These are phyloP conservation scores for Yarrowia yakushimensis DNA, from an alignment of 805 yeast species.

Conservation along the genomic window DNA sequence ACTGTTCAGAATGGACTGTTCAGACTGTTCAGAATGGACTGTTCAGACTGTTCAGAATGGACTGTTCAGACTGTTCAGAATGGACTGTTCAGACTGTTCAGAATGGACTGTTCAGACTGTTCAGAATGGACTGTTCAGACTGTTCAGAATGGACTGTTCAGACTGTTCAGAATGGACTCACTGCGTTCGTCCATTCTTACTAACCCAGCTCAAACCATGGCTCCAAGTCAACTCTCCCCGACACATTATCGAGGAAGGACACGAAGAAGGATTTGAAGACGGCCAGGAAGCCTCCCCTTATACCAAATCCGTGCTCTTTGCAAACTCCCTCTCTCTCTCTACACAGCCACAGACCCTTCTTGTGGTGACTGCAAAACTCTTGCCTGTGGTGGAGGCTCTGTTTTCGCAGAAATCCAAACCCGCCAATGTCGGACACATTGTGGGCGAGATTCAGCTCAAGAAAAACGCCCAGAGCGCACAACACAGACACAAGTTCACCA, in stretches of 20 bases:
- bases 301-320: neutral
- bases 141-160: too few species aligned
- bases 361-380: neutral
- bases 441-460: slow-evolving; percentile 12
- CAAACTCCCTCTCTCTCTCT: neutral
- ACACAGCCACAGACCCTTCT: neutral
- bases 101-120: too few species aligned
- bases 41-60: too few species aligned
- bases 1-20: too few species aligned
- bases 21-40: too few species aligned
- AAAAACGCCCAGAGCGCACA: neutral
- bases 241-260: slow-evolving; percentile 43
- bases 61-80: too few species aligned
- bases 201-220: slow-evolving; percentile 39
- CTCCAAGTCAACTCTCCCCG: slow-evolving; percentile 49
- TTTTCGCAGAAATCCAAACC: neutral
- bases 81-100: too few species aligned
- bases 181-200: neutral
- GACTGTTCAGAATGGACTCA: too few species aligned
- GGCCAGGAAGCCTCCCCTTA: slow-evolving; percentile 18
- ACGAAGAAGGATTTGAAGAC: slow-evolving; percentile 21
- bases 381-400: neutral
- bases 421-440: neutral
- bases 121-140: too few species aligned
- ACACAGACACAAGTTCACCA: neutral